A percentile compares a stretch with the other conserved stretches of the same genome.
These are phyloP conservation scores for Fusarium tjaetaba DNA, from an alignment of 2,329 filamentous ascomycete genomes.

Conservation along the genomic window DNA sequence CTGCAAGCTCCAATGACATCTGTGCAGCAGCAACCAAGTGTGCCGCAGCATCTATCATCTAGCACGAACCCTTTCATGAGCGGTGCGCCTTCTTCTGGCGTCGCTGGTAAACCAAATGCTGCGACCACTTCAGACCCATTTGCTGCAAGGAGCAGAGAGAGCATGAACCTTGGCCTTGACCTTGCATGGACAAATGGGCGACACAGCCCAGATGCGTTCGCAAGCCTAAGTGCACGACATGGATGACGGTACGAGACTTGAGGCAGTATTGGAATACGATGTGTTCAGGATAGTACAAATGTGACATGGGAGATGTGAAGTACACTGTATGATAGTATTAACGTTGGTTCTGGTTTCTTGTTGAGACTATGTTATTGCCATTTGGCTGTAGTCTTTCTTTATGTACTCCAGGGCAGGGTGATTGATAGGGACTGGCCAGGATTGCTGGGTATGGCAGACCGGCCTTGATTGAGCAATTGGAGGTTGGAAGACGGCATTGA, in stretches of 20 bases:
- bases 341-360: constrained; percentile 35
- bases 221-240: constrained; percentile 74
- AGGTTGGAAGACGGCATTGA: background rate
- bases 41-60: constrained; percentile 51
- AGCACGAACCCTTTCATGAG: constrained; percentile 69
- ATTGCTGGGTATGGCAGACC: background rate
- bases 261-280: constrained; percentile 21
- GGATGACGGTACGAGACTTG: constrained; percentile 49
- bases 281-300: constrained; percentile 38
- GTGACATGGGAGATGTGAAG: constrained; percentile 23
- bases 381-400: background rate
- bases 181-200: constrained; percentile 75
- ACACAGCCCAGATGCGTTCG: constrained; percentile 83
- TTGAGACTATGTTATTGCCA: background rate
- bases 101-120: constrained; percentile 33
- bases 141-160: constrained; percentile 70
- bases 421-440: background rate
- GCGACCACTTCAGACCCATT: constrained; percentile 55
- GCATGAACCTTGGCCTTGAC: constrained; percentile 72
- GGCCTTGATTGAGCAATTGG: background rate
- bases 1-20: constrained; percentile 41
- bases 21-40: constrained; percentile 40
- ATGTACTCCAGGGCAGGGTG: background rate
- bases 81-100: constrained; percentile 40
- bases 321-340: constrained; percentile 44